These are phyloP conservation scores for Tinospora cordifolia DNA, from an alignment of 164 flowering plant species.

Conservation along the genomic window DNA sequence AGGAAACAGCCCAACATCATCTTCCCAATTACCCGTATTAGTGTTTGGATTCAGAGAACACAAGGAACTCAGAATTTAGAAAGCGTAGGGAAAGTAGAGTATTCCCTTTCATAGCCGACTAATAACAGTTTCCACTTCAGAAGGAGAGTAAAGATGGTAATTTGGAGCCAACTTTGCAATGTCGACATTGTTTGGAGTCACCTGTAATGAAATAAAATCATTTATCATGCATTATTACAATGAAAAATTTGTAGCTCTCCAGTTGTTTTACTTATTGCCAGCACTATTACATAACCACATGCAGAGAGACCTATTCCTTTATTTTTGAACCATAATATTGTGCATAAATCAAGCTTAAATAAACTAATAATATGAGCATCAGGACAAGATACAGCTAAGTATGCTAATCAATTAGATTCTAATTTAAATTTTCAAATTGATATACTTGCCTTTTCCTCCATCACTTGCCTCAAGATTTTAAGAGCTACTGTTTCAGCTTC, in stretches of 20 bases:
- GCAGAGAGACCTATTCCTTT: not conserved
- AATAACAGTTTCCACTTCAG: constrained; percentile 91
- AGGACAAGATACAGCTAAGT: not conserved
- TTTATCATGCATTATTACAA: not conserved
- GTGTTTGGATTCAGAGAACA: not conserved
- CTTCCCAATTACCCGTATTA: not conserved
- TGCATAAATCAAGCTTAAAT: not conserved
- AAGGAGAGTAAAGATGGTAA: constrained; percentile 81
- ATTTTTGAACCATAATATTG: not conserved
- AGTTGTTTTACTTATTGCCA: not conserved
- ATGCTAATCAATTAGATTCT: not conserved
- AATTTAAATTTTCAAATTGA: not conserved
- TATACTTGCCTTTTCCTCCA: constrained; percentile 86
- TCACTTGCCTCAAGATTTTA: constrained; percentile 92
- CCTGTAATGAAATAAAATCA: constrained; percentile 33
- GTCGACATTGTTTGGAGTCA: constrained; percentile 92
- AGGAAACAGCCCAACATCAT: not conserved
- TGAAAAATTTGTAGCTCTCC: not conserved
- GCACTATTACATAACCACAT: not conserved
- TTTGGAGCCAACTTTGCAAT: constrained; percentile 88
- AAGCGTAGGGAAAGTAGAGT: not conserved
- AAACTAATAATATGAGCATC: not conserved
- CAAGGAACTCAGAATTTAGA: not conserved
- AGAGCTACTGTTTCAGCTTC: constrained; percentile 96
- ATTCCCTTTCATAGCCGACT: constrained; percentile 47